Conservation (phyloP, 208 protist species). For the Novymonas esmeraldas region DNA sequence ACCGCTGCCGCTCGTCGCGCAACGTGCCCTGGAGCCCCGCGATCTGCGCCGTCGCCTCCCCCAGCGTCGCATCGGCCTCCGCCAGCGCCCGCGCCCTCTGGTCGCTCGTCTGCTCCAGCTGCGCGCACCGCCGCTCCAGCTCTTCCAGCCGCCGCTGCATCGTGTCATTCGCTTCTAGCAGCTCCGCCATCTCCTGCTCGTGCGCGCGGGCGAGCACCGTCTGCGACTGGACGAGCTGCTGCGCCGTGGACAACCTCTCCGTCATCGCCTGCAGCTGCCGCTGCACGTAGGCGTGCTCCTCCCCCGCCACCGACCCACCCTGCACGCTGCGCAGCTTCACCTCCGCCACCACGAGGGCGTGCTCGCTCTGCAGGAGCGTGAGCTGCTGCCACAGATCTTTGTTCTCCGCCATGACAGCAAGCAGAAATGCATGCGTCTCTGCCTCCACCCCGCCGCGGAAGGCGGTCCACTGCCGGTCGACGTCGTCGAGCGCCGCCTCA, state of each 20-base stretch:
- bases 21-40: slow-evolving; percentile 32
- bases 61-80: slow-evolving; percentile 40
- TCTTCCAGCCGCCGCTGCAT: slow-evolving; percentile 45
- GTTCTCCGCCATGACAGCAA: slow-evolving; percentile 69
- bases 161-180: slow-evolving; percentile 47
- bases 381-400: slow-evolving; percentile 76
- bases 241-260: slow-evolving; percentile 60
- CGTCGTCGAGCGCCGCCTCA: slow-evolving; percentile 44
- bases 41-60: slow-evolving; percentile 34
- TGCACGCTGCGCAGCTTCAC: slow-evolving; percentile 33
- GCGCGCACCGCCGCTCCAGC: slow-evolving; percentile 23
- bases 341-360: slow-evolving; percentile 51
- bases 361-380: slow-evolving; percentile 53
- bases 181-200: slow-evolving; percentile 55
- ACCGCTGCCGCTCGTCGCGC: slow-evolving; percentile 22
- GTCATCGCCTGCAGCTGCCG: slow-evolving; percentile 58
- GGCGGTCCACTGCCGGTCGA: slow-evolving; percentile 36
- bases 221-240: slow-evolving; percentile 63
- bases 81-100: slow-evolving; percentile 29
- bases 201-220: slow-evolving; percentile 51
- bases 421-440: slow-evolving; percentile 55
- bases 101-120: slow-evolving; percentile 11
- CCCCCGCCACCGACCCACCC: slow-evolving; percentile 44
- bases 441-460: slow-evolving; percentile 49
- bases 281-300: slow-evolving; percentile 64